phyloP scores from a whole-genome alignment of 768 basidiomycete species.

The Suillus cothurnatus region DNA sequence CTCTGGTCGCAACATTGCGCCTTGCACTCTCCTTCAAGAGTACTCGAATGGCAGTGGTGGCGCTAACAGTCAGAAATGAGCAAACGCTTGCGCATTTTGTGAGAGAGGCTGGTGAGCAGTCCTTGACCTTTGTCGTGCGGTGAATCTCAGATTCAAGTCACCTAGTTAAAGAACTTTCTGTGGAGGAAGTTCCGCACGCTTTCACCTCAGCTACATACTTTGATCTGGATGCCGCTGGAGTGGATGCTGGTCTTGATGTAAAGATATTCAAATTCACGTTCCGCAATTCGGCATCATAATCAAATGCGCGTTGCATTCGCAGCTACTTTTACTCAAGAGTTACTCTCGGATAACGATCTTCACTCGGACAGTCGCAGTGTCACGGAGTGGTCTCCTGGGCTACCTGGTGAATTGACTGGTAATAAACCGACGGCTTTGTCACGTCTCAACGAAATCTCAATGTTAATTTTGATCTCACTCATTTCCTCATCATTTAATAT shows the following conservation, averaged over 20 bases:
- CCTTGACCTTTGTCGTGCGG: not conserved
- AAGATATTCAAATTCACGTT: slow-evolving; percentile 47
- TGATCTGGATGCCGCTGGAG: slow-evolving; percentile 28
- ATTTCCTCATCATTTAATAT: not conserved
- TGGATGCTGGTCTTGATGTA: slow-evolving; percentile 40
- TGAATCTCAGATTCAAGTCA: not conserved
- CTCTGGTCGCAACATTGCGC: slow-evolving; percentile 52
- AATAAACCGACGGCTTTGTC: not conserved
- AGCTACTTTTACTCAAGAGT: not conserved
- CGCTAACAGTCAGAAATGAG: slow-evolving; percentile 55
- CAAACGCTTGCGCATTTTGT: slow-evolving; percentile 52
- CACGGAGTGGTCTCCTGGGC: not conserved
- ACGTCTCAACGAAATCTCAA: no score
- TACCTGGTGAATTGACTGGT: not conserved
- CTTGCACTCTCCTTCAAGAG: slow-evolving; percentile 28
- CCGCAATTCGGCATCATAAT: not conserved
- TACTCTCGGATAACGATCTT: not conserved
- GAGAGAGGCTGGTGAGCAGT: slow-evolving; percentile 30
- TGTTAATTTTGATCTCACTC: not conserved
- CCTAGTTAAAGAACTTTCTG: slow-evolving; percentile 25
- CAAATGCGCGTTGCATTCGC: not conserved
- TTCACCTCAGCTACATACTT: slow-evolving; percentile 16
- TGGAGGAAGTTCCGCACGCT: slow-evolving; percentile 30
- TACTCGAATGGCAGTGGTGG: slow-evolving; percentile 32
- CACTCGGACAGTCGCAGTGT: not conserved